Evolutionary conservation across 1,284 basidiomycete species (phyloP), one percentile per base, ranked within the genome.

Genomic region (Irpex rosettiformis): DNA sequence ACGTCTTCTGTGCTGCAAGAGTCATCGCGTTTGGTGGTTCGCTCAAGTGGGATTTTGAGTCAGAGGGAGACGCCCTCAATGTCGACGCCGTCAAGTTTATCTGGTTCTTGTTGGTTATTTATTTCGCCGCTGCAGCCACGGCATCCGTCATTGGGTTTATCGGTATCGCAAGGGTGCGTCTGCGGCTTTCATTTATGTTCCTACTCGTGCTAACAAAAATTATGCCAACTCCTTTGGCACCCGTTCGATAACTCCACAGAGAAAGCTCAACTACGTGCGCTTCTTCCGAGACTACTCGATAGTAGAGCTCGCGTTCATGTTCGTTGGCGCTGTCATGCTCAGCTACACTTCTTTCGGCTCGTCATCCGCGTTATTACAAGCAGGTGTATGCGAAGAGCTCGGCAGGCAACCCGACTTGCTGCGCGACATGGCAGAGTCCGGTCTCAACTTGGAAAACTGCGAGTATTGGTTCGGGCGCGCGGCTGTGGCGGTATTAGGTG

Each of bases 401-500:
- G 86, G 87, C 3, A 78, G 83, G 54, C 86, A 90, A 59, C 84
- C 87, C 18, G 88, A 90, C 66, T 73, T 91, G 49, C 78, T 91
- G 72, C 82, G 84, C n/a, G 83, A 83, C 64, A 72, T 88, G 71
- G 77, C 79, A 42, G 88, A 89, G 65, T 79, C 87, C 66, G 89
- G 88, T 0, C 77, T 91, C 62, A 88, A 79, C 62, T 73, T 88
- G 28, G 89, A 91, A 72, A 90, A 89, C 65, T 91, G 88, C 66
- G 89, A 91, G 67, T 78, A 80, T 58, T 90, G 88, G 87, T 79
- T 90, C 53, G 87, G 87, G 68, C 78, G 83, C 30, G 86, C 81
- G 13, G 78, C 86, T 28, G 70, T 86, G 58, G 83, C 74, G 0
- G 75, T 82, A 37, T 74, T 88, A 49, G 81, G 77, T 0, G 68